Percentiles rank a stretch among this genome's conserved stretches.
These are phyloP conservation scores for Lasiodiplodia hormozganensis DNA, from an alignment of 2,329 filamentous ascomycete species.

Conservation along the genomic window DNA sequence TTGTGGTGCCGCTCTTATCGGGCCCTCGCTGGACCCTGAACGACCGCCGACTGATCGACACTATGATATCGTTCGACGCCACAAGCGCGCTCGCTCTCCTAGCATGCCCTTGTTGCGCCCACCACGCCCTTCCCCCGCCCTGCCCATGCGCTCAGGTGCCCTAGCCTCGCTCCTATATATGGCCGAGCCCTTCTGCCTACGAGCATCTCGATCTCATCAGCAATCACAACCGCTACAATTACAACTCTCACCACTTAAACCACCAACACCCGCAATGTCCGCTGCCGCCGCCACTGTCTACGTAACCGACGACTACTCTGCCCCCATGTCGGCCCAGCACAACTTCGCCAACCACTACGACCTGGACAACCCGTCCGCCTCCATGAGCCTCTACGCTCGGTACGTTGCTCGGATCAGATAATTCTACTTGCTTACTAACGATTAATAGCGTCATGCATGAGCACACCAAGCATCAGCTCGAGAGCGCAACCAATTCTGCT, in stretches of 20 bases:
- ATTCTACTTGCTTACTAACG: background rate
- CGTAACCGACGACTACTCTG: conserved; percentile 48
- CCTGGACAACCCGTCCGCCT: conserved; percentile 44
- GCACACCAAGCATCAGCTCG: conserved; percentile 58
- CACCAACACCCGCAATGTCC: conserved; percentile 38
- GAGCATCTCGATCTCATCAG: background rate
- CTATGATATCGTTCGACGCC: conserved; percentile 23
- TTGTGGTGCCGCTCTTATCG: conserved; percentile 13
- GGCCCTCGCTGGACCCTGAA: conserved; percentile 5
- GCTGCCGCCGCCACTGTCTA: conserved; percentile 38
- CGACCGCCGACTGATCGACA: conserved; percentile 5
- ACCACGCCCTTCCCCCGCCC: background rate
- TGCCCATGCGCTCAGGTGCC: background rate
- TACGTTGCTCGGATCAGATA: conserved; percentile 36
- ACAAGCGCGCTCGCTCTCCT: conserved; percentile 10
- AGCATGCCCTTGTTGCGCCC: background rate
- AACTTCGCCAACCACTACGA: conserved; percentile 54
- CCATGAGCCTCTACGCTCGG: conserved; percentile 55
- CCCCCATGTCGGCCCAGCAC: conserved; percentile 50
- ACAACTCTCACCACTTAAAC: background rate
- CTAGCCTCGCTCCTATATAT: conserved; percentile 11
- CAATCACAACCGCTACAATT: background rate
- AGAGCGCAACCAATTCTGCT: conserved; percentile 53
- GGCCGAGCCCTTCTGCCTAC: background rate
- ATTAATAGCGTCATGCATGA: conserved; percentile 55